A percentile compares a stretch with the other conserved stretches of the same genome.
Conservation (phyloP, 805 yeast genomes). For the Deakozyma indianensis region DNA sequence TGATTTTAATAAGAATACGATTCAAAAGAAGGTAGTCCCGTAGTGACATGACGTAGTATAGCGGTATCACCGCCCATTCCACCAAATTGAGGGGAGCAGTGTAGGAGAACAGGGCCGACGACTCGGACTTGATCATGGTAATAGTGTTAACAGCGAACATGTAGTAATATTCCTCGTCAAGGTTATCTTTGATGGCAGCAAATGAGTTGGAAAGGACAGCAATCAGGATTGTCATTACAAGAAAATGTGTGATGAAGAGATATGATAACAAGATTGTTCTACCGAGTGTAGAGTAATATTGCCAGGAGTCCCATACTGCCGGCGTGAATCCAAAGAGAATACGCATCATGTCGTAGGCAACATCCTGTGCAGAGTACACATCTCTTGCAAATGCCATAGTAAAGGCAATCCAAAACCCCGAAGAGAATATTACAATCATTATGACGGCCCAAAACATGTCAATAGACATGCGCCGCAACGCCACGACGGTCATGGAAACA, state of each 20-base stretch:
- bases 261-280: constrained; percentile 34
- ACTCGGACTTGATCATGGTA: constrained; percentile 23
- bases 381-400: constrained; percentile 32
- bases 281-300: constrained; percentile 32
- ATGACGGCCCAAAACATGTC: constrained; percentile 35
- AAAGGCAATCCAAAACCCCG: constrained; percentile 42
- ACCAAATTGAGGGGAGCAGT: constrained; percentile 24
- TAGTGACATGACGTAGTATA: constrained; percentile 19
- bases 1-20: constrained; percentile 21
- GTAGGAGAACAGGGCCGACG: constrained; percentile 22
- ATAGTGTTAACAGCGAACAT: constrained; percentile 24
- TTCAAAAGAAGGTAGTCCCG: constrained; percentile 19
- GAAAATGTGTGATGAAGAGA: constrained; percentile 39
- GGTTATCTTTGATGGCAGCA: constrained; percentile 20
- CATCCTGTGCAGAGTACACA: constrained; percentile 26
- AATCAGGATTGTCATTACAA: constrained; percentile 39
- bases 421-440: constrained; percentile 33
- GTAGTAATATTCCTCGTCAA: constrained; percentile 26
- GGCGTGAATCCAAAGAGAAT: constrained; percentile 46
- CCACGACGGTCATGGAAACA: constrained; percentile 35
- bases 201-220: constrained; percentile 32
- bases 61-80: constrained; percentile 19
- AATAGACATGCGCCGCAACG: constrained; percentile 36
- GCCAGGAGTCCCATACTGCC: constrained; percentile 45
- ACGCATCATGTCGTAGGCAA: constrained; percentile 37